Percentiles rank a stretch among this genome's conserved stretches.
Evolutionary conservation across 352 stramenopile species (phyloP).

Genomic region (Aphanomyces stellatus): DNA sequence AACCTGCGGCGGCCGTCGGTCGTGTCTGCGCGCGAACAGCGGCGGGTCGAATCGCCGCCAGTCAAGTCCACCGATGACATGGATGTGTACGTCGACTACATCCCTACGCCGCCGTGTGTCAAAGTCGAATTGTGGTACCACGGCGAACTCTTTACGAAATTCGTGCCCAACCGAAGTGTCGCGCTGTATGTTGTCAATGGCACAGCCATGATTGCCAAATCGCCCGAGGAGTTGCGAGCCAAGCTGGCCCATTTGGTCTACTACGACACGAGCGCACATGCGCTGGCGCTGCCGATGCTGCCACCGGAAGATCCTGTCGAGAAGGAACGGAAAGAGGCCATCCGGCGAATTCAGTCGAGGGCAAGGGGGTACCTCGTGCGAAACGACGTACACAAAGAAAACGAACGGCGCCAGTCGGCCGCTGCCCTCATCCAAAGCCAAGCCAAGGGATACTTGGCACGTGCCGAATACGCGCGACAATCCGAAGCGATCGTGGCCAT

Average conservation of each 20-base stretch:
- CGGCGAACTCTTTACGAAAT: neutral
- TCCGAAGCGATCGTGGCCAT: neutral
- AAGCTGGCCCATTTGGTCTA: neutral
- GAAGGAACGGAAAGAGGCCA: neutral
- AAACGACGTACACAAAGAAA: neutral
- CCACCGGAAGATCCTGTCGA: neutral
- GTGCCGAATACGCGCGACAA: neutral
- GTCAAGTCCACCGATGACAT: neutral
- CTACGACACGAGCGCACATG: neutral
- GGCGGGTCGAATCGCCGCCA: neutral
- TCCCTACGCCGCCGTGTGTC: neutral
- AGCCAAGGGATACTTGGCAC: neutral
- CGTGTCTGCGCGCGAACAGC: neutral
- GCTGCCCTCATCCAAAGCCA: neutral
- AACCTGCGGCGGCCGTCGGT: neutral
- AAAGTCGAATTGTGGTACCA: conserved; percentile 10
- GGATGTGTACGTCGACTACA: conserved; percentile 9
- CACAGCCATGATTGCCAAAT: neutral
- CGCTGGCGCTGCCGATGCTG: neutral
- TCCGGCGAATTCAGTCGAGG: conserved; percentile 9
- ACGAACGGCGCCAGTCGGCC: neutral
- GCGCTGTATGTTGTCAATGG: conserved; percentile 3
- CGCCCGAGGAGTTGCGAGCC: neutral
- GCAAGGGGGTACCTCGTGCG: conserved; percentile 7
- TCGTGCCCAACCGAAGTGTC: neutral